Conservation (phyloP, 495 filamentous ascomycete genomes). For the Daldinia concentrica region DNA sequence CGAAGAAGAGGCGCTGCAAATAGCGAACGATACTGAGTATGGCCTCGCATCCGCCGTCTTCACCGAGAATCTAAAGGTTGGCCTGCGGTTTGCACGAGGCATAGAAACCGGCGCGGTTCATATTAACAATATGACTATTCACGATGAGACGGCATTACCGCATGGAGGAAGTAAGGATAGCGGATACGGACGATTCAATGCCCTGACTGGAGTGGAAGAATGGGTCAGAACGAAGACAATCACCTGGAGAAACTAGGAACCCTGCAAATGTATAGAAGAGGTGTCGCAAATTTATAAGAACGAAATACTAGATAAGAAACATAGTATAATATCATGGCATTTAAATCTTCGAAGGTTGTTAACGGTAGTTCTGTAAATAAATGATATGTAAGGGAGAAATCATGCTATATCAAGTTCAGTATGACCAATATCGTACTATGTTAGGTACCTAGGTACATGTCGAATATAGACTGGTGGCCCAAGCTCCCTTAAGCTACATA, state of each 20-base stretch:
- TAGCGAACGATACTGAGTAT: conserved; percentile 85
- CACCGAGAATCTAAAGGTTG: conserved; percentile 78
- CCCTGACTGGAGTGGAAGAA: conserved; percentile 66
- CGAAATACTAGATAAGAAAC: too few species aligned
- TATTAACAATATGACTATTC: conserved; percentile 85
- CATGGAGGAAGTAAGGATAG: conserved; percentile 89
- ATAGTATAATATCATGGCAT: too few species aligned
- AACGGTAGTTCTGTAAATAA: not conserved
- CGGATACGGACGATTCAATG: conserved; percentile 76
- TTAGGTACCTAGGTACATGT: conserved; percentile 4
- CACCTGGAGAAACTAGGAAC: conserved; percentile 66
- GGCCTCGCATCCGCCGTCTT: conserved; percentile 89
- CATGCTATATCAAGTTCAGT: not conserved
- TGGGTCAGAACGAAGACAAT: conserved; percentile 88
- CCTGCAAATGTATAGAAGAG: not conserved
- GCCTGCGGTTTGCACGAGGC: conserved; percentile 75
- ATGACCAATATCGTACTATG: not conserved
- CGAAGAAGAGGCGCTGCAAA: conserved; percentile 74
- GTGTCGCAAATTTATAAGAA: too few species aligned
- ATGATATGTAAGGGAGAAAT: not conserved
- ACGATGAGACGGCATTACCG: conserved; percentile 81
- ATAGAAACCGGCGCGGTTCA: conserved; percentile 88
- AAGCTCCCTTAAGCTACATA: conserved; percentile 2
- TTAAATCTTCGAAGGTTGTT: not conserved
- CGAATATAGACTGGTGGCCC: not conserved